These are phyloP conservation scores for Asparagopsis taxiformis DNA, from an alignment of 31 red algal genomes.

Conservation along the genomic window DNA sequence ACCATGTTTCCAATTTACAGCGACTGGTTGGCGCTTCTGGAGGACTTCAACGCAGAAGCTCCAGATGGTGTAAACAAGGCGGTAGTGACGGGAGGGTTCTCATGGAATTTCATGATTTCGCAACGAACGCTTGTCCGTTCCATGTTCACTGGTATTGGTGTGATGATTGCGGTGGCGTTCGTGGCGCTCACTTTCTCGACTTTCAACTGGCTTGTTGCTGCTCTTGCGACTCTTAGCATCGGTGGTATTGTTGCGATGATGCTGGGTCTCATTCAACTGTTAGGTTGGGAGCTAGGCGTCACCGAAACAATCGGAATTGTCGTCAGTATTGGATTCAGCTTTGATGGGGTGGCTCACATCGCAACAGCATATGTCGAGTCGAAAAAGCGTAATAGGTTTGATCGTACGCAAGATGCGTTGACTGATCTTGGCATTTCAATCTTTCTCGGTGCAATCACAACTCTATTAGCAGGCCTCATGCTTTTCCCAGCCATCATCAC, in stretches of 20 bases:
- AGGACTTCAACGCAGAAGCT: neutral
- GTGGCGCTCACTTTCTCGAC: slow-evolving; percentile 46
- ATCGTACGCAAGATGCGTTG: slow-evolving; percentile 56
- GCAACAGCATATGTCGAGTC: slow-evolving; percentile 60
- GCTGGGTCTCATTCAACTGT: slow-evolving; percentile 17
- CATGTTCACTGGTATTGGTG: slow-evolving; percentile 39
- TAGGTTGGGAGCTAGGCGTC: slow-evolving; percentile 61
- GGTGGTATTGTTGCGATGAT: slow-evolving; percentile 59
- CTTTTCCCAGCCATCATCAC: slow-evolving; percentile 50
- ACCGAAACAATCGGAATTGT: slow-evolving; percentile 48
- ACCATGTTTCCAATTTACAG: slow-evolving; percentile 48
- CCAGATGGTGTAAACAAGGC: slow-evolving; percentile 11
- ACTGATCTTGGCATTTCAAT: slow-evolving; percentile 66
- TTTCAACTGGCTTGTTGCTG: slow-evolving; percentile 28
- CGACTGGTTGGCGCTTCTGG: slow-evolving; percentile 26
- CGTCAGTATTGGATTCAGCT: slow-evolving; percentile 61
- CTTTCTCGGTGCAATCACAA: slow-evolving; percentile 50
- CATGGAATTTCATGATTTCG: slow-evolving; percentile 50
- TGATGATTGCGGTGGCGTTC: slow-evolving; percentile 55
- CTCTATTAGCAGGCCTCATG: slow-evolving; percentile 18
- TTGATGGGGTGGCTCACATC: slow-evolving; percentile 74
- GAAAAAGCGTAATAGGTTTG: slow-evolving; percentile 1
- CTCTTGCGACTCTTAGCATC: slow-evolving; percentile 48
- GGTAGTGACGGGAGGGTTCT: slow-evolving; percentile 12
- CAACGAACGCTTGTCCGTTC: slow-evolving; percentile 48